Percentiles rank a stretch among this genome's conserved stretches.
phyloP scores from a whole-genome alignment of 148 eudicot species.

The Bassia scoparia region DNA sequence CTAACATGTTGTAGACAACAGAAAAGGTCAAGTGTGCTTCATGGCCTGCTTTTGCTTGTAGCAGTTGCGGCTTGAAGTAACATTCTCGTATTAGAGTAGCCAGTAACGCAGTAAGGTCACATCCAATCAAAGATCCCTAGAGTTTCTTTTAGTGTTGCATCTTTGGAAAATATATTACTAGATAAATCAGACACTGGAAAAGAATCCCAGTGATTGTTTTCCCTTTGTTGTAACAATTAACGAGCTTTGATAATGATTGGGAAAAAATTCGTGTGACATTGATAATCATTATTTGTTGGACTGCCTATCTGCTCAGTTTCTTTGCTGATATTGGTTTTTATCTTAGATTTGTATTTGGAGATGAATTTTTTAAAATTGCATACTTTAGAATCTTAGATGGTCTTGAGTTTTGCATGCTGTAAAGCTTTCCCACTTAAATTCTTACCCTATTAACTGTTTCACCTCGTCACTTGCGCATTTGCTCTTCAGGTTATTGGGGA shows the following conservation, averaged over 20 bases:
- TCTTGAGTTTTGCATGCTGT: background rate
- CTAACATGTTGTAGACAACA: too few species aligned
- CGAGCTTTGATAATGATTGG: background rate
- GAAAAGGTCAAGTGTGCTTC: background rate
- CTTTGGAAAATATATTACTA: background rate
- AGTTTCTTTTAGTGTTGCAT: background rate
- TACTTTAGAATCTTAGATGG: background rate
- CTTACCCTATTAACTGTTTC: background rate
- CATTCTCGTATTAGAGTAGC: background rate
- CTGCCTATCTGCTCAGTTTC: background rate
- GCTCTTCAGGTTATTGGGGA: conserved; percentile 65
- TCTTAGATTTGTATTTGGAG: background rate
- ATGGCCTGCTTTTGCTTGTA: background rate
- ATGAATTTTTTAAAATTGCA: too few species aligned
- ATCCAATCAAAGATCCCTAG: background rate
- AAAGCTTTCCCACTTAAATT: background rate
- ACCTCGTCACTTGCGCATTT: too few species aligned
- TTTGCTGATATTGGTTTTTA: too few species aligned
- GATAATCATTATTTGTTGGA: background rate
- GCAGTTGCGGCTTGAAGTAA: background rate
- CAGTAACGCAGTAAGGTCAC: background rate
- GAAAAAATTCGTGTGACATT: background rate
- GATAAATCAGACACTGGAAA: background rate
- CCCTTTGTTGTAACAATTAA: background rate
- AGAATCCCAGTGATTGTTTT: background rate